Evolutionary conservation across 192 early-diverging fungal species (phyloP), one percentile per base, ranked within the genome.

Genomic region (Spizellomyces punctatus): DNA sequence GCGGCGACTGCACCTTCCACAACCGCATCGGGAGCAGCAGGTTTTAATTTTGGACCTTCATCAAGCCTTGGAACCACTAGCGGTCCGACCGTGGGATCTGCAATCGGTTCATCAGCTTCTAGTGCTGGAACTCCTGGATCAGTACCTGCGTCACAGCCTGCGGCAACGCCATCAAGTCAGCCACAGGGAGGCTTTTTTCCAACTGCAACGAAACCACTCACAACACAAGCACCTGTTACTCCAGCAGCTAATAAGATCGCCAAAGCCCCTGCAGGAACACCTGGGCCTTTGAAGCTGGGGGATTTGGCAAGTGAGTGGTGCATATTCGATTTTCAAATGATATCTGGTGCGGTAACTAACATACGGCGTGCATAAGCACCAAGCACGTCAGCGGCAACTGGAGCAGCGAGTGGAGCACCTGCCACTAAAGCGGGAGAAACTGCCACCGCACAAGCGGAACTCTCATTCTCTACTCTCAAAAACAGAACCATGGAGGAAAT

Each of bases 401-500:
- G 14, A 22, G 67, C 55, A 45, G 5, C 73, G 9, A 22, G 65
- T 56, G 43, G 9, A 10, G 58, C 56, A 41, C 27, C 63, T n/a
- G 58, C 68, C 49, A 73, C 81, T 1, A 69, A 78, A 10, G 36
- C 83, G 5, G 57, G 80, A 5, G 59, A 81, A 12, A 57, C 79
- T 10, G 56, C 83, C 14, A 49, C 76, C 21, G 76, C 77, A 27
- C 56, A 69, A 22, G 17, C 74, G 16, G 27, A 36, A 36, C 27
- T 36, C 27, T 36, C 27, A 36, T 36, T 36, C 3, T 58, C 76
- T 12, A 65, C 88, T 43, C 71, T 96, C 72, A 89, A 94, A 72
- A 90, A 89, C 64, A 95, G 91, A 79, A 94, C 92, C 27, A 83
- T 99, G 80, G 93, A 95, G 66, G 94, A 95, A 67, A 93, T 99